Evolutionary conservation across 1,139 yeast species (phyloP).

Genomic region (Ogataea hybrid): DNA sequence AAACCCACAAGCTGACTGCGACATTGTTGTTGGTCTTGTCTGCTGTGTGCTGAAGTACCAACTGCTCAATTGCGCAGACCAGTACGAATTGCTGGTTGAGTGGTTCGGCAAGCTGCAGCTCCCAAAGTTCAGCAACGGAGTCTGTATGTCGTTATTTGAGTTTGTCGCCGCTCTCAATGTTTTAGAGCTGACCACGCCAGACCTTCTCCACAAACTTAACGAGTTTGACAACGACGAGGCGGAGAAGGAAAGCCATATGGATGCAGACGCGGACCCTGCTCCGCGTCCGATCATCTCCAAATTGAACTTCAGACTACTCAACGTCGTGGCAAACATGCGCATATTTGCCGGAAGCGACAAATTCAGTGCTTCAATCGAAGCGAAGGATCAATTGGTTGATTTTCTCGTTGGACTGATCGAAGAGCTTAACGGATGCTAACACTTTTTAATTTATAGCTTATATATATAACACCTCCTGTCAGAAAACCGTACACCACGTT

Average conservation of each 20-base stretch:
- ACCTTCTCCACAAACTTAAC: conserved; percentile 16
- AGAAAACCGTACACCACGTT: conserved; percentile 1
- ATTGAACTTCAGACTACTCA: conserved; percentile 25
- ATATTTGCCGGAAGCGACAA: conserved; percentile 26
- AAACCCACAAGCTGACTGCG: conserved; percentile 14
- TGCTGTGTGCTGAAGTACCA: conserved; percentile 27
- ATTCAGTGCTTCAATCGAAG: conserved; percentile 10
- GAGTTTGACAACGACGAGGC: neutral
- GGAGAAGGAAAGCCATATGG: conserved; percentile 6
- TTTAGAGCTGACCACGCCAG: conserved; percentile 18
- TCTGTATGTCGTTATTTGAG: conserved; percentile 22
- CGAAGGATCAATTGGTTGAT: conserved; percentile 25
- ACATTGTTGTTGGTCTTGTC: conserved; percentile 20
- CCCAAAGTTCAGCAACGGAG: conserved; percentile 24
- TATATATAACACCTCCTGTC: neutral
- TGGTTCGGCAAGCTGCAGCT: conserved; percentile 25
- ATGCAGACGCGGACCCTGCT: neutral
- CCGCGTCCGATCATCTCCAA: conserved; percentile 20
- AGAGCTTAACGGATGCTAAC: conserved; percentile 24
- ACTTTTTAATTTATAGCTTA: conserved; percentile 13
- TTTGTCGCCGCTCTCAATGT: conserved; percentile 26
- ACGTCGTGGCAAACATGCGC: conserved; percentile 29
- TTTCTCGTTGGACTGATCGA: conserved; percentile 23
- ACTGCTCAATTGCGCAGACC: conserved; percentile 14
- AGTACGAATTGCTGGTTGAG: conserved; percentile 12